Conservation (phyloP, 345 rosid genomes). For the Lepidium didymum region DNA sequence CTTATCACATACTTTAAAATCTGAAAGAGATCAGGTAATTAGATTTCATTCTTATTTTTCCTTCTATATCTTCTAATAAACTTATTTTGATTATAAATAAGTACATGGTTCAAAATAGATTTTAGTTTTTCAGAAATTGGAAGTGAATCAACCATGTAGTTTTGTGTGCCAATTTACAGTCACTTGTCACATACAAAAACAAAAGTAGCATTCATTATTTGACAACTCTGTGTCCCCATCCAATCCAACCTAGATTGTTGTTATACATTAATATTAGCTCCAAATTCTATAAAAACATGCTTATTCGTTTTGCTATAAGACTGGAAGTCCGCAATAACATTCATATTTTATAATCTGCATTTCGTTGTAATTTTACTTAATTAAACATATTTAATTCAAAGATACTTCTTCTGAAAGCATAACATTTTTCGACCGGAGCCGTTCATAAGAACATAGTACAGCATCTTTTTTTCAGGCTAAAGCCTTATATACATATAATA, state of each 20-base stretch:
- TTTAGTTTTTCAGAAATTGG: not conserved
- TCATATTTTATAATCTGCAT: not conserved
- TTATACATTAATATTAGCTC: no score
- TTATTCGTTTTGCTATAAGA: not conserved
- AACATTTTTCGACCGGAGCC: not conserved
- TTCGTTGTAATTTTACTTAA: not conserved
- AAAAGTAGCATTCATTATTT: not conserved
- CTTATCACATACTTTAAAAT: not conserved
- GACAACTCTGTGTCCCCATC: not conserved
- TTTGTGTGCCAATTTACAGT: conserved; percentile 10
- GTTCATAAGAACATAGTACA: not conserved
- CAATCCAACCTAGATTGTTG: not conserved
- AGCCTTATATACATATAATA: no score
- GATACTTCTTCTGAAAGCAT: not conserved
- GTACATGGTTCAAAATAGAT: not conserved
- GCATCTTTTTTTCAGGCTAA: not conserved
- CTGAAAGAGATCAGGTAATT: not conserved
- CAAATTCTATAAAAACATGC: not conserved
- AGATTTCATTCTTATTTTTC: not conserved
- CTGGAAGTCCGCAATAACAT: not conserved
- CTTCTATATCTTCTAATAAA: not conserved
- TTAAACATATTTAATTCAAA: not conserved
- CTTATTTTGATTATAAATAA: not conserved
- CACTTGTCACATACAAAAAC: not conserved
- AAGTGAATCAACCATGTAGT: not conserved